phyloP scores from a whole-genome alignment of 164 flowering plant species.

The Dillenia turbinata region DNA sequence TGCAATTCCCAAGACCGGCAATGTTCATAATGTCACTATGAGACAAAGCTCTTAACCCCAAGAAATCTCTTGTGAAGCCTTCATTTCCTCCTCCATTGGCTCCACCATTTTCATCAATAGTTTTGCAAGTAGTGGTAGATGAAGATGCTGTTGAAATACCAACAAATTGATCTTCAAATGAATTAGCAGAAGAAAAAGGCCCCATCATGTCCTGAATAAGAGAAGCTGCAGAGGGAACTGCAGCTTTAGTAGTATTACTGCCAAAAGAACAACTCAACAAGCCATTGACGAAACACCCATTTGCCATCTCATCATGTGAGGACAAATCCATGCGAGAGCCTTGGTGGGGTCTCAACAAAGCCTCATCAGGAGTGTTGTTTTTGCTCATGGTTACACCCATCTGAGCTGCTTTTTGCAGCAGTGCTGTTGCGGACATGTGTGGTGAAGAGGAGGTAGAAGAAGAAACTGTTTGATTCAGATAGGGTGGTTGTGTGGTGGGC shows the following conservation, averaged over 20 bases:
- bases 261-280: slow-evolving; percentile 29
- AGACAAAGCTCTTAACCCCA: slow-evolving; percentile 69
- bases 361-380: slow-evolving; percentile 15
- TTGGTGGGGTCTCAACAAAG: slow-evolving; percentile 33
- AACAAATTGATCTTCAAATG: slow-evolving; percentile 41
- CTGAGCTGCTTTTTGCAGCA: slow-evolving; percentile 92
- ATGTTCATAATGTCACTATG: slow-evolving; percentile 57
- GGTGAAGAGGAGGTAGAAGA: slow-evolving; percentile 26
- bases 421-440: slow-evolving; percentile 93
- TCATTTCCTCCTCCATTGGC: slow-evolving; percentile 29
- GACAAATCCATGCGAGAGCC: slow-evolving; percentile 46
- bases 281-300: slow-evolving; percentile 19
- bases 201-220: slow-evolving; percentile 45
- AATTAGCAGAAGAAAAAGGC: slow-evolving; percentile 25
- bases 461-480: slow-evolving; percentile 4
- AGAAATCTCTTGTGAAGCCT: slow-evolving; percentile 80
- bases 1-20: slow-evolving; percentile 49
- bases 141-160: slow-evolving; percentile 16
- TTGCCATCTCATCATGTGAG: slow-evolving; percentile 40
- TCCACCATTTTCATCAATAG: slow-evolving; percentile 10
- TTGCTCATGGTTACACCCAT: slow-evolving; percentile 77
- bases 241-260: slow-evolving; percentile 34
- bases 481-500: slow-evolving; percentile 18
- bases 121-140: slow-evolving; percentile 1
- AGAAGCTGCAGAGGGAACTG: slow-evolving; percentile 17